phyloP scores from a whole-genome alignment of 1,284 basidiomycete genomes.

The Meripilus lineatus region DNA sequence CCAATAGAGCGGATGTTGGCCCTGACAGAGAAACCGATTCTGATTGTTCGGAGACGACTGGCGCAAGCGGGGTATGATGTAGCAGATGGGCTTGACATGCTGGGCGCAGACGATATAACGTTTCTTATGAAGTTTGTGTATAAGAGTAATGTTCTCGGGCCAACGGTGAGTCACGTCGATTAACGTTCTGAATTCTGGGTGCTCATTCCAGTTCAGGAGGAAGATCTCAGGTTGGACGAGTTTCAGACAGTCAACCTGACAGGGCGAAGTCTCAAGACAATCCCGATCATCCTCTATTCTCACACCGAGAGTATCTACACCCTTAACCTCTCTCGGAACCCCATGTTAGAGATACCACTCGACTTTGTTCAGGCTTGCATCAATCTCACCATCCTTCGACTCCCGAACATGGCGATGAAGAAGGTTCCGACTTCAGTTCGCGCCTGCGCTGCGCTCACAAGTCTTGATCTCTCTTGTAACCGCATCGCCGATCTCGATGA shows the following conservation, averaged over 20 bases:
- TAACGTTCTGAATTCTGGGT: not conserved
- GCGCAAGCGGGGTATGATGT: slow-evolving; percentile 91
- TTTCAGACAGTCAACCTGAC: slow-evolving; percentile 87
- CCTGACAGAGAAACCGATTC: slow-evolving; percentile 80
- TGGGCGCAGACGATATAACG: slow-evolving; percentile 80
- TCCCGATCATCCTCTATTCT: slow-evolving; percentile 87
- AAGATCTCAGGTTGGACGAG: slow-evolving; percentile 69
- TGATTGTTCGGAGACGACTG: slow-evolving; percentile 80
- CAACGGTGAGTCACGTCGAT: slow-evolving; percentile 43
- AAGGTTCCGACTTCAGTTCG: slow-evolving; percentile 85
- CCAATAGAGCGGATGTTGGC: slow-evolving; percentile 76
- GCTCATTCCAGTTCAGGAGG: slow-evolving; percentile 39
- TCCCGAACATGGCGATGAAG: slow-evolving; percentile 95
- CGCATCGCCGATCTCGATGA: slow-evolving; percentile 89
- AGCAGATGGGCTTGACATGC: slow-evolving; percentile 74
- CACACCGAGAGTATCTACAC: slow-evolving; percentile 85
- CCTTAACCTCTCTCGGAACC: slow-evolving; percentile 91
- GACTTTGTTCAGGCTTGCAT: slow-evolving; percentile 95
- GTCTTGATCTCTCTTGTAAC: slow-evolving; percentile 92
- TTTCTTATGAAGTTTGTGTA: slow-evolving; percentile 91
- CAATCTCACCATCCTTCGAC: slow-evolving; percentile 78
- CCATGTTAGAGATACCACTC: slow-evolving; percentile 93
- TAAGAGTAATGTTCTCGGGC: slow-evolving; percentile 65
- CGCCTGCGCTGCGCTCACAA: slow-evolving; percentile 70
- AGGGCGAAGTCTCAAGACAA: slow-evolving; percentile 80